phyloP scores from a whole-genome alignment of 73 alveolate species.

The Paraurostyla sp. region DNA sequence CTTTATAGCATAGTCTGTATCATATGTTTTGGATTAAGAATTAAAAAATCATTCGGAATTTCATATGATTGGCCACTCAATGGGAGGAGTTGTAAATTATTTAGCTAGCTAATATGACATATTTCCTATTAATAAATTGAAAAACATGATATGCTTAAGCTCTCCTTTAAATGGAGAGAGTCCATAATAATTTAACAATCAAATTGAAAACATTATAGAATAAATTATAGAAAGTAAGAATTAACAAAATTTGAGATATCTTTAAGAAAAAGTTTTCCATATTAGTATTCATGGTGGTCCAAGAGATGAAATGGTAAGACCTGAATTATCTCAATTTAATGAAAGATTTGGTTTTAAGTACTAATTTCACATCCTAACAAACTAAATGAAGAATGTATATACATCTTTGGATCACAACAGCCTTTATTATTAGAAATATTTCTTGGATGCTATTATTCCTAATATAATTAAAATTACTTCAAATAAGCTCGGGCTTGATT shows the following conservation, averaged over 20 bases:
- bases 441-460: background rate
- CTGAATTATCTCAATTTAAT: background rate
- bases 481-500: too few species aligned
- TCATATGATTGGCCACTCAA: slow-evolving; percentile 22
- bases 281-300: slow-evolving; percentile 10
- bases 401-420: slow-evolving; percentile 5
- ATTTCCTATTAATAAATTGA: background rate
- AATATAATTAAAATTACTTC: background rate
- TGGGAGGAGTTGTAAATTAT: slow-evolving; percentile 33
- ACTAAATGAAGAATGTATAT: background rate
- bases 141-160: background rate
- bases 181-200: slow-evolving; percentile 29
- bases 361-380: background rate
- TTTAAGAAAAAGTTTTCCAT: background rate
- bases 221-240: background rate
- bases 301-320: background rate
- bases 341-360: slow-evolving; percentile 1
- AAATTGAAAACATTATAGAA: background rate
- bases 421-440: background rate
- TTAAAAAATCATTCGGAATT: background rate
- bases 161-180: slow-evolving; percentile 30
- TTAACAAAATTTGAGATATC: background rate
- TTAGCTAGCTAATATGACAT: background rate
- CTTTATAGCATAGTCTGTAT: background rate
- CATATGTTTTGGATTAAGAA: background rate